Evolutionary conservation across 768 basidiomycete species (phyloP).

Genomic region (Coprinopsis strossmayeri): DNA sequence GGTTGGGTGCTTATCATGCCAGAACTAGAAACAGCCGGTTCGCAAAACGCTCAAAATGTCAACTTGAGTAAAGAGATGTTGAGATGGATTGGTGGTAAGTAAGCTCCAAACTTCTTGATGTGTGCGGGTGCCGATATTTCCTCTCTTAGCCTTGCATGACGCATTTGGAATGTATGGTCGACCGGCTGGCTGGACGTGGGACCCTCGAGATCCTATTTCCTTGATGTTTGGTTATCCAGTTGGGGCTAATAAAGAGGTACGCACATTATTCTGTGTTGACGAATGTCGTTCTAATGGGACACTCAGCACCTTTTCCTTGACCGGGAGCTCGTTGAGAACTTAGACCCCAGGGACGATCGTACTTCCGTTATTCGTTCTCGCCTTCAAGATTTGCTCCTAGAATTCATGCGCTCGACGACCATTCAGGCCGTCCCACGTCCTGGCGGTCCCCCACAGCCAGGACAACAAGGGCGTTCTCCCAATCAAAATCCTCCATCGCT

Average conservation of each 20-base stretch:
- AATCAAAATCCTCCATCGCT: constrained; percentile 25
- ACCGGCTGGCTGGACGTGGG: constrained; percentile 82
- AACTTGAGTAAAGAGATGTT: constrained; percentile 74
- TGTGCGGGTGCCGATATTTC: constrained; percentile 12
- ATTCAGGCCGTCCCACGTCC: constrained; percentile 20
- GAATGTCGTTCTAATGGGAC: constrained; percentile 4
- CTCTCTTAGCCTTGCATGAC: constrained; percentile 64
- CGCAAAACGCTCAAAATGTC: constrained; percentile 28
- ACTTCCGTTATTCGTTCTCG: constrained; percentile 62
- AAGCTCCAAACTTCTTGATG: not conserved
- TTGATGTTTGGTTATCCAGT: constrained; percentile 95
- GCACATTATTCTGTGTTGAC: constrained; percentile 21
- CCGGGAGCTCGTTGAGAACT: constrained; percentile 69
- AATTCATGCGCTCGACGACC: constrained; percentile 47
- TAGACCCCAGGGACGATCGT: constrained; percentile 73
- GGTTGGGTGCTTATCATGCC: constrained; percentile 93
- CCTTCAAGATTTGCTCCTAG: constrained; percentile 54
- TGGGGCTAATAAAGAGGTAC: constrained; percentile 75
- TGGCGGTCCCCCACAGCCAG: constrained; percentile 11
- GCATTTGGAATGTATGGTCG: constrained; percentile 87
- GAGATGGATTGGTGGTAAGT: constrained; percentile 82
- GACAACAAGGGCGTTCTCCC: not conserved
- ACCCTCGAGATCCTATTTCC: constrained; percentile 72
- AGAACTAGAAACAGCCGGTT: constrained; percentile 47
- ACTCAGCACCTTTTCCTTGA: constrained; percentile 79